A percentile compares a stretch with the other conserved stretches of the same genome.
phyloP scores from a whole-genome alignment of 352 stramenopile genomes.

The Globisporangium canariense region DNA sequence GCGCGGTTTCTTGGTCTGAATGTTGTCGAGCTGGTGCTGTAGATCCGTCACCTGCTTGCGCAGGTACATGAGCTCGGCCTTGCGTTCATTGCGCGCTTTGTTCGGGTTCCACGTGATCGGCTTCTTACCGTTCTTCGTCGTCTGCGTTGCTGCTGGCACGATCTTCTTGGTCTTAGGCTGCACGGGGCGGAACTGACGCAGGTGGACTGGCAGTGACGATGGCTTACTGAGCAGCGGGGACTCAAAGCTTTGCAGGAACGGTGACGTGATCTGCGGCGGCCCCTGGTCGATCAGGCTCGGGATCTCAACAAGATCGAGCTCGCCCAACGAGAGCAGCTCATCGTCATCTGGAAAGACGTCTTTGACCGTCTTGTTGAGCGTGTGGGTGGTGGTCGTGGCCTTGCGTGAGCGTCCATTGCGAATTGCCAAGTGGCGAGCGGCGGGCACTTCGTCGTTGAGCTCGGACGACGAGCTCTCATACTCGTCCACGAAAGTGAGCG shows the following conservation, averaged over 20 bases:
- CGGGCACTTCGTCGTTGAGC: not conserved
- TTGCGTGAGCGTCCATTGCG: not conserved
- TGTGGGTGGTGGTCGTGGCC: not conserved
- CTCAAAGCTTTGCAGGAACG: not conserved
- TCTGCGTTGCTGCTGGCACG: not conserved
- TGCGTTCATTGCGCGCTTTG: constrained; percentile 1
- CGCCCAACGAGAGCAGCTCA: not conserved
- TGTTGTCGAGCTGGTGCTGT: constrained; percentile 10
- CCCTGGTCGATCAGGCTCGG: not conserved
- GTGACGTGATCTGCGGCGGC: not conserved
- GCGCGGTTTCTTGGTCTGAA: not conserved
- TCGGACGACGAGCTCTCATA: constrained; percentile 5
- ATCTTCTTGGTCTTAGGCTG: not conserved
- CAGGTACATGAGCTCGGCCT: constrained; percentile 28
- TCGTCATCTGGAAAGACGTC: not conserved
- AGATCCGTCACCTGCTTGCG: constrained; percentile 23
- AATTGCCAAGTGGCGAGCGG: not conserved
- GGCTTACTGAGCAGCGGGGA: not conserved
- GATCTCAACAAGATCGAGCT: constrained; percentile 4
- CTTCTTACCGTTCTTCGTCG: constrained; percentile 1
- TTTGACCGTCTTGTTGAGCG: not conserved
- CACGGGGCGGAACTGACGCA: not conserved
- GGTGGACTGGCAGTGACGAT: not conserved
- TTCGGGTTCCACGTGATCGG: constrained; percentile 9
- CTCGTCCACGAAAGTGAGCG: constrained; percentile 9